Evolutionary conservation across 129 eudicot species (phyloP).

Genomic region (carrot (Daucus carota)): DH1_v3.0 NC_030381.2:34743001-34743500

Average conservation of each 20-base stretch:
- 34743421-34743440: neutral
- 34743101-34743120: too few species aligned
- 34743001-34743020: too few species aligned
- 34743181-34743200: neutral
- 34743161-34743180: neutral
- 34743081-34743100: too few species aligned
- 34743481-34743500: neutral
- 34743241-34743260: constrained; percentile 14
- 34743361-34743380: neutral
- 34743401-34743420: neutral
- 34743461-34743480: neutral
- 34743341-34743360: neutral
- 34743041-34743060: too few species aligned
- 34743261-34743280: neutral
- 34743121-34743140: too few species aligned
- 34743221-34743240: constrained; percentile 25
- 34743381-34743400: neutral
- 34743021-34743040: too few species aligned
- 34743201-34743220: constrained; percentile 4
- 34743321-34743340: constrained; percentile 7
- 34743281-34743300: constrained; percentile 1
- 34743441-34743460: neutral
- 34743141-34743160: neutral
- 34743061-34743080: too few species aligned
- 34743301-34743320: neutral